Percentiles rank a stretch among this genome's conserved stretches.
These are phyloP conservation scores for Sporothrix phasma DNA, from an alignment of 2,329 filamentous ascomycete species.

Conservation along the genomic window DNA sequence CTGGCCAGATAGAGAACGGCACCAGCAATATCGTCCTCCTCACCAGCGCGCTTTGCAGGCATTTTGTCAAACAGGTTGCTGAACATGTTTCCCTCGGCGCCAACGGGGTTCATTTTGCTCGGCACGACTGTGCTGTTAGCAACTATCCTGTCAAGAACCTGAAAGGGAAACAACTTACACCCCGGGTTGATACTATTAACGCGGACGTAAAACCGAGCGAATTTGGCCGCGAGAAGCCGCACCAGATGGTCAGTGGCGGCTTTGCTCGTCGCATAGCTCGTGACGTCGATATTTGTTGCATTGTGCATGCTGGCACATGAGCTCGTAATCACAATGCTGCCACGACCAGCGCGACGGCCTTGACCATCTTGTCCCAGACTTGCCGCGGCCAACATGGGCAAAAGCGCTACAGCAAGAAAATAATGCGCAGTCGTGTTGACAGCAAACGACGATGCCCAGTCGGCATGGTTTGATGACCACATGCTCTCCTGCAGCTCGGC, in stretches of 20 bases:
- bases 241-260: constrained; percentile 44
- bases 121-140: constrained; percentile 34
- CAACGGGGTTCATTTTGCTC: constrained; percentile 58
- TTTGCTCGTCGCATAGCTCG: constrained; percentile 41
- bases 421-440: constrained; percentile 66
- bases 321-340: constrained; percentile 31
- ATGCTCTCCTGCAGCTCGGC: constrained; percentile 32
- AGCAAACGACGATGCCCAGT: constrained; percentile 57
- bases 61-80: constrained; percentile 50
- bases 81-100: constrained; percentile 35
- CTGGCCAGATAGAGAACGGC: constrained; percentile 42
- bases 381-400: constrained; percentile 49
- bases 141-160: not conserved
- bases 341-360: constrained; percentile 16
- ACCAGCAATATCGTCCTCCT: constrained; percentile 49
- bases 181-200: constrained; percentile 26
- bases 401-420: constrained; percentile 53
- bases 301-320: constrained; percentile 29
- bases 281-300: constrained; percentile 40
- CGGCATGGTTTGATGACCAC: constrained; percentile 50
- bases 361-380: constrained; percentile 26
- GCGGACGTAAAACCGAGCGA: constrained; percentile 26
- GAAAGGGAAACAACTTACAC: constrained; percentile 1
- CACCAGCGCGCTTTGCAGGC: constrained; percentile 37
- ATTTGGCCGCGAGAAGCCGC: constrained; percentile 38